These are phyloP conservation scores for Agrocybe pediades DNA, from an alignment of 768 basidiomycete species.

Conservation along the genomic window DNA sequence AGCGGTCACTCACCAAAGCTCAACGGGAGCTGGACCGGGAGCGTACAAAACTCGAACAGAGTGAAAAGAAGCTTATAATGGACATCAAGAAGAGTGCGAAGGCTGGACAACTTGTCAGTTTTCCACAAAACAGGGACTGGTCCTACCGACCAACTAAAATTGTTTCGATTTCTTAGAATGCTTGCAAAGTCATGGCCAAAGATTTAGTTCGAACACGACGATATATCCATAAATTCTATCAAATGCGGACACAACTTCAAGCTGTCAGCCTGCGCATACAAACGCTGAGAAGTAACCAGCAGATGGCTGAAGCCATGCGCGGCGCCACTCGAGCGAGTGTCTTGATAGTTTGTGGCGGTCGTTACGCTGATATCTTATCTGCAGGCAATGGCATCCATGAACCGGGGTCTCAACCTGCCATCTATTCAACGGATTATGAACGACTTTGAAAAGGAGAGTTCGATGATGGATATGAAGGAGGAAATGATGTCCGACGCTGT, in stretches of 20 bases:
- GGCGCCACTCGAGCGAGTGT: constrained; percentile 92
- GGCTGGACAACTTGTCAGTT: constrained; percentile 85
- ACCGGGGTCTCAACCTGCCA: constrained; percentile 92
- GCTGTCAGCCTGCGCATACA: constrained; percentile 96
- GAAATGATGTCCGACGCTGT: constrained; percentile 99
- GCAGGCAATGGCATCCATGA: constrained; percentile 98
- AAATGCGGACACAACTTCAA: constrained; percentile 98
- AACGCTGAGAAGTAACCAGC: constrained; percentile 93
- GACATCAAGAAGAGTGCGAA: constrained; percentile 99
- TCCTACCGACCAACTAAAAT: constrained; percentile 4
- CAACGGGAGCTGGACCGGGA: constrained; percentile 98
- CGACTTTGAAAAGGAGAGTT: constrained; percentile 96
- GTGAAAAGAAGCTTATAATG: constrained; percentile 93
- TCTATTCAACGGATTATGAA: constrained; percentile 96
- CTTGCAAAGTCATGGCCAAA: constrained; percentile 99
- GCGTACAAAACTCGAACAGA: constrained; percentile 88
- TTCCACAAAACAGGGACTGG: not conserved
- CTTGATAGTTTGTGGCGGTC: not conserved
- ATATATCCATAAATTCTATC: constrained; percentile 97
- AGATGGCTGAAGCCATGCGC: constrained; percentile 99
- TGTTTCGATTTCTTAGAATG: constrained; percentile 60
- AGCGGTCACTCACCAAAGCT: constrained; percentile 93
- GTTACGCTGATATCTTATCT: constrained; percentile 7
- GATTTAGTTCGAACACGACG: constrained; percentile 95
- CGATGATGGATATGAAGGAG: constrained; percentile 99